Conservation (phyloP, 768 basidiomycete species). For the Chiua virens region DNA sequence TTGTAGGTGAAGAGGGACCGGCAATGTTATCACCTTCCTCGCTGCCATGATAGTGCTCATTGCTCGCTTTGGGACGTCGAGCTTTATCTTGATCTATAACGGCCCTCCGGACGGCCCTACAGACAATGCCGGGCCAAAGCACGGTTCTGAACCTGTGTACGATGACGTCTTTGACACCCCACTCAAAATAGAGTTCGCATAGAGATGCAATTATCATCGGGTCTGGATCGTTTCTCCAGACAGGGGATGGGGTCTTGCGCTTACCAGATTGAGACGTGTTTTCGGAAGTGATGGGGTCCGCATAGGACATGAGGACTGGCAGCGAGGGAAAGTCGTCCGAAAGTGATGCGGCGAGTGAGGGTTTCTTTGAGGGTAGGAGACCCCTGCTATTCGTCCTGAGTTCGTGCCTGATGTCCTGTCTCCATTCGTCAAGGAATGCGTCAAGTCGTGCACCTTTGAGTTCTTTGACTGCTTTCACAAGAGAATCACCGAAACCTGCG, state of each 20-base stretch:
- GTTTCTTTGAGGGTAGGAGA: slow-evolving; percentile 61
- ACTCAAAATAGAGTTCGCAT: slow-evolving; percentile 90
- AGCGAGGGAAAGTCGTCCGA: slow-evolving; percentile 69
- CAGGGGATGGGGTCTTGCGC: slow-evolving; percentile 34
- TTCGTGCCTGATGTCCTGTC: slow-evolving; percentile 58
- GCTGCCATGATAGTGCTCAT: neutral
- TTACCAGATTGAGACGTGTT: slow-evolving; percentile 41
- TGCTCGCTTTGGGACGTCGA: neutral
- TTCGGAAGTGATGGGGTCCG: slow-evolving; percentile 74
- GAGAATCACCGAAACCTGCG: slow-evolving; percentile 75
- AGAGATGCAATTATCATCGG: slow-evolving; percentile 68
- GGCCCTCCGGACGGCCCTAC: slow-evolving; percentile 68
- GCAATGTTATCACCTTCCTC: neutral
- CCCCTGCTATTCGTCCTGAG: slow-evolving; percentile 68
- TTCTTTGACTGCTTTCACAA: slow-evolving; percentile 58
- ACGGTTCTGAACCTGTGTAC: slow-evolving; percentile 82
- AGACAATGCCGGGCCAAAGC: slow-evolving; percentile 74
- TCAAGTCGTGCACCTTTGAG: slow-evolving; percentile 45
- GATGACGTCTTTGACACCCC: slow-evolving; percentile 83
- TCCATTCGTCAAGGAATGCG: slow-evolving; percentile 63
- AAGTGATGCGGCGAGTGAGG: slow-evolving; percentile 61
- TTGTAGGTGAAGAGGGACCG: slow-evolving; percentile 16
- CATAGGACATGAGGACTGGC: slow-evolving; percentile 75
- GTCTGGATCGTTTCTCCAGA: slow-evolving; percentile 61
- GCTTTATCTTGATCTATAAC: slow-evolving; percentile 49